Conservation (phyloP, 1,284 basidiomycete species). For the Grifola frondosa region DNA sequence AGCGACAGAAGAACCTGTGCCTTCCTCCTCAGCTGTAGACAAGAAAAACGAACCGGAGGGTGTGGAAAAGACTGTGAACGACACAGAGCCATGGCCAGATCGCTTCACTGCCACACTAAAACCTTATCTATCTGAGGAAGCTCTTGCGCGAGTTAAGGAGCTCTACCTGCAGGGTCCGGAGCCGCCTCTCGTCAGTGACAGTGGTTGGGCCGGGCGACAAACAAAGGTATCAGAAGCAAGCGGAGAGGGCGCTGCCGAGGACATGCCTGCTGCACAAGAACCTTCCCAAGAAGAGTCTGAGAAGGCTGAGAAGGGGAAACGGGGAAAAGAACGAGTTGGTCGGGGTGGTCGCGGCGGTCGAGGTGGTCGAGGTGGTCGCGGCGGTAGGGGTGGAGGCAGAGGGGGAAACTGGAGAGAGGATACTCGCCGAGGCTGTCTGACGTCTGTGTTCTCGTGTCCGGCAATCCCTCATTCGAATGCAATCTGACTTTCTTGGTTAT, state of each 20-base stretch:
- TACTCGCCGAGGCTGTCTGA: slow-evolving; percentile 71
- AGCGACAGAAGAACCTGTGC: background rate
- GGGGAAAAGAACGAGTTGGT: slow-evolving; percentile 43
- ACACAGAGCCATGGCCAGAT: slow-evolving; percentile 61
- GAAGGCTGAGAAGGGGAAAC: slow-evolving; percentile 33
- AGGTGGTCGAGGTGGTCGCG: slow-evolving; percentile 46
- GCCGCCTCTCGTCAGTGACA: slow-evolving; percentile 64
- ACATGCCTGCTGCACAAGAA: slow-evolving; percentile 17
- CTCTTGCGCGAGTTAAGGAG: slow-evolving; percentile 62
- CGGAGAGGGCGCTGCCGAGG: slow-evolving; percentile 31
- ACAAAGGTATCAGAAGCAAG: slow-evolving; percentile 28
- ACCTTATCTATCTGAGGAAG: slow-evolving; percentile 61
- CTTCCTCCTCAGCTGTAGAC: too few species aligned
- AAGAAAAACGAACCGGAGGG: background rate
- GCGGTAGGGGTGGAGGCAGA: slow-evolving; percentile 41
- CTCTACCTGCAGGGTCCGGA: slow-evolving; percentile 78
- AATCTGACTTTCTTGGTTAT: slow-evolving; percentile 18
- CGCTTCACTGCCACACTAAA: slow-evolving; percentile 55
- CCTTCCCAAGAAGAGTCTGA: slow-evolving; percentile 29
- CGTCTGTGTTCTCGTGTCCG: slow-evolving; percentile 45
- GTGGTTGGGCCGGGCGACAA: slow-evolving; percentile 60
- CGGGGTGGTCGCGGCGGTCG: slow-evolving; percentile 48
- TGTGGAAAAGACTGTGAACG: slow-evolving; percentile 5
- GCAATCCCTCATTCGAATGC: slow-evolving; percentile 14
- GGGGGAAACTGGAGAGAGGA: slow-evolving; percentile 57